phyloP scores from a whole-genome alignment of 2,329 filamentous ascomycete genomes.

The Thielaviopsis euricoi region DNA sequence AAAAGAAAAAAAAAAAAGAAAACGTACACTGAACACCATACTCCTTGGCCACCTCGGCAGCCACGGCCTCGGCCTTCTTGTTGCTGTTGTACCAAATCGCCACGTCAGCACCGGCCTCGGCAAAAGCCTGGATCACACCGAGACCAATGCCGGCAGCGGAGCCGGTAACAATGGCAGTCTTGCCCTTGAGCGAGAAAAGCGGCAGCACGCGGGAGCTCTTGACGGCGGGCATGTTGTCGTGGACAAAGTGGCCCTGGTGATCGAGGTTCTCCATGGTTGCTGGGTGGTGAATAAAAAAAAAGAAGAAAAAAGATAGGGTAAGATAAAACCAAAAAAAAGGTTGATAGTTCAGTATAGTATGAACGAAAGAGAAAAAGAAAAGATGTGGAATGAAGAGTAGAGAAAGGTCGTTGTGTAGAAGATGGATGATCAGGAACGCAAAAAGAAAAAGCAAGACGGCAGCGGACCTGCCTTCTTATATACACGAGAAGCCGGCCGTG shows the following conservation, averaged over 20 bases:
- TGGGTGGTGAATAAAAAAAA: background rate
- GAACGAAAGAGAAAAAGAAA: background rate
- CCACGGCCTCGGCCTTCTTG: constrained; percentile 15
- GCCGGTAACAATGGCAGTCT: constrained; percentile 14
- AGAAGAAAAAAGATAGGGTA: background rate
- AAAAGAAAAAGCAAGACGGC: background rate
- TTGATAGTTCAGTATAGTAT: background rate
- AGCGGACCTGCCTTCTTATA: background rate
- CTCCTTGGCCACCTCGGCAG: constrained; percentile 15
- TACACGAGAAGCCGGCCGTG: background rate
- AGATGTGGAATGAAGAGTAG: too few species aligned
- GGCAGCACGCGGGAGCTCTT: constrained; percentile 37
- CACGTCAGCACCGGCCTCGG: constrained; percentile 18
- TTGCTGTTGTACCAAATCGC: constrained; percentile 21
- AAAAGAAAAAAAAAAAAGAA: background rate
- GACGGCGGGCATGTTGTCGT: constrained; percentile 36
- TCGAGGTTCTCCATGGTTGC: constrained; percentile 24
- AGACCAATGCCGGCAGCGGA: constrained; percentile 15
- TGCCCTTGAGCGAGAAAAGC: constrained; percentile 51
- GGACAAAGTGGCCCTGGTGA: constrained; percentile 34
- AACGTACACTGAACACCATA: constrained; percentile 45
- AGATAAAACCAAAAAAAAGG: too few species aligned
- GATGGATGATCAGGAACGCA: background rate
- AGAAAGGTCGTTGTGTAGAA: too few species aligned
- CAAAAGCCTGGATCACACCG: constrained; percentile 20